A percentile compares a stretch with the other conserved stretches of the same genome.
These are phyloP conservation scores for Microdochium bolleyi DNA, from an alignment of 2,329 filamentous ascomycete species.

Conservation along the genomic window DNA sequence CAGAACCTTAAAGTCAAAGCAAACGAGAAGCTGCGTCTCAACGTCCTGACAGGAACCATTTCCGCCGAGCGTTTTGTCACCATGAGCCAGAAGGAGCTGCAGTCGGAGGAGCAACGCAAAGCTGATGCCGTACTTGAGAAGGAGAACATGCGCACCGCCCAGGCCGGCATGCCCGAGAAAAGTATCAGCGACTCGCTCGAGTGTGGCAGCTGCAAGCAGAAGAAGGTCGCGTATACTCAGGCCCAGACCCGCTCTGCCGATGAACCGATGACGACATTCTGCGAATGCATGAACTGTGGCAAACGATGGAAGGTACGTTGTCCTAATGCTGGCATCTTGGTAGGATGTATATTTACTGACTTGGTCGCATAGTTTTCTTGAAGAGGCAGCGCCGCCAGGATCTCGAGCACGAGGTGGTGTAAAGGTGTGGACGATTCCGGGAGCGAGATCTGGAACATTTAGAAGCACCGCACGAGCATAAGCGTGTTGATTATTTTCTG, in stretches of 20 bases:
- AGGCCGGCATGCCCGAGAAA: conserved; percentile 88
- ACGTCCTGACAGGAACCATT: conserved; percentile 71
- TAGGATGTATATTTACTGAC: no score
- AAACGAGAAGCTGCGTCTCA: conserved; percentile 68
- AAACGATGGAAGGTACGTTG: conserved; percentile 59
- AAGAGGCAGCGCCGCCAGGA: no score
- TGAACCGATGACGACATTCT: conserved; percentile 81
- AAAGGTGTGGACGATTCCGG: no score
- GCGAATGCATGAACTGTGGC: conserved; percentile 62
- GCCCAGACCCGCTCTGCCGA: conserved; percentile 93
- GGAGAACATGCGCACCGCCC: conserved; percentile 96
- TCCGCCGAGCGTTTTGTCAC: conserved; percentile 64
- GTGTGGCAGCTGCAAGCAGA: conserved; percentile 87
- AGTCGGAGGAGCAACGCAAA: conserved; percentile 72
- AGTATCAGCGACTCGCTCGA: conserved; percentile 81
- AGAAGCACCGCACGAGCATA: no score
- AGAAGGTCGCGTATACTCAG: conserved; percentile 92
- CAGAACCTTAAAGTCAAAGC: conserved; percentile 91
- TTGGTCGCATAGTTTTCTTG: no score
- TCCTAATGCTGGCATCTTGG: no score
- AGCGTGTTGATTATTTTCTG: no score
- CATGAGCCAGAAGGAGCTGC: conserved; percentile 88
- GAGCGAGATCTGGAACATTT: no score
- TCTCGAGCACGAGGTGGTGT: no score
- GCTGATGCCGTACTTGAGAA: conserved; percentile 70